These are phyloP conservation scores for Sclerotinia spermophila DNA, from an alignment of 2,329 filamentous ascomycete species.

Conservation along the genomic window DNA sequence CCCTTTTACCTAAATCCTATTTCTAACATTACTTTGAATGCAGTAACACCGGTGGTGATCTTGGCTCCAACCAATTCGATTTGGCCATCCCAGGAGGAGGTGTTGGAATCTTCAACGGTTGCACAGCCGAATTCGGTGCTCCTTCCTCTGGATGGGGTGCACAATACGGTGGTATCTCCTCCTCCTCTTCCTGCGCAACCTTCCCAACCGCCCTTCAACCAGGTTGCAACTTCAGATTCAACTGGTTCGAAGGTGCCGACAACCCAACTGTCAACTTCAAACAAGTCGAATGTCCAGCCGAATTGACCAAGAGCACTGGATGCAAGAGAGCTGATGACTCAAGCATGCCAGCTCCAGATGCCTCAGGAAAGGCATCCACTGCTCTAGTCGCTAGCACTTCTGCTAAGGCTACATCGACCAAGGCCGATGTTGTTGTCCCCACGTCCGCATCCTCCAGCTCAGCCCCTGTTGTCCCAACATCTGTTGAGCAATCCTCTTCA, in stretches of 20 bases:
- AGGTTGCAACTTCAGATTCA: slow-evolving; percentile 52
- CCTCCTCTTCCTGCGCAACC: slow-evolving; percentile 41
- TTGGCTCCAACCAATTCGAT: slow-evolving; percentile 57
- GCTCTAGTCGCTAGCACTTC: background rate
- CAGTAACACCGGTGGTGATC: slow-evolving; percentile 55
- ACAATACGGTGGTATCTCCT: slow-evolving; percentile 48
- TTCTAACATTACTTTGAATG: background rate
- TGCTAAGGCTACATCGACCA: background rate
- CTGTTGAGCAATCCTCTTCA: too few species aligned
- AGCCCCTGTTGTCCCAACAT: background rate
- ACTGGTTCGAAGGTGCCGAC: slow-evolving; percentile 50
- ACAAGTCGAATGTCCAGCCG: slow-evolving; percentile 47
- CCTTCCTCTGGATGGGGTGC: slow-evolving; percentile 43
- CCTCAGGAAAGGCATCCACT: background rate
- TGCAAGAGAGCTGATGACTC: slow-evolving; percentile 37
- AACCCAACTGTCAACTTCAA: slow-evolving; percentile 47
- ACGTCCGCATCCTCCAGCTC: background rate
- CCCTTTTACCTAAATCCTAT: rapidly evolving
- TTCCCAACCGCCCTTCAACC: slow-evolving; percentile 44
- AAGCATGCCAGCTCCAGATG: slow-evolving; percentile 13
- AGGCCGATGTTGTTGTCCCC: background rate
- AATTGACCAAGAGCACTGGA: slow-evolving; percentile 43
- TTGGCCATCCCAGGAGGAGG: slow-evolving; percentile 53
- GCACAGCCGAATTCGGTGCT: slow-evolving; percentile 46
- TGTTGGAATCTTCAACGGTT: slow-evolving; percentile 53